phyloP scores from a whole-genome alignment of 371 early-diverging fungal genomes.

The Rhizopus delemar region DNA sequence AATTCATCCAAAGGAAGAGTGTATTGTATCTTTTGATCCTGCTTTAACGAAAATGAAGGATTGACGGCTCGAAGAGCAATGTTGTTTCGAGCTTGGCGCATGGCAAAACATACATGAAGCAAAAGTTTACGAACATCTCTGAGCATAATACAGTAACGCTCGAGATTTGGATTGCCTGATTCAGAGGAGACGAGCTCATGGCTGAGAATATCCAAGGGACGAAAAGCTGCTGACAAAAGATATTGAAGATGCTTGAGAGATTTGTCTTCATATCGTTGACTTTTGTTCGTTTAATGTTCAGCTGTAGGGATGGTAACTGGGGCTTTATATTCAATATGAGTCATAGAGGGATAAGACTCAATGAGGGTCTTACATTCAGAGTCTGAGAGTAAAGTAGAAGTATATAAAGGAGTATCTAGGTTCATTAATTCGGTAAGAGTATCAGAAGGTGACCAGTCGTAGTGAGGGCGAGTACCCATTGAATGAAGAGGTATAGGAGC shows the following conservation, averaged over 20 bases:
- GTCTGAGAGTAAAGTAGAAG: neutral
- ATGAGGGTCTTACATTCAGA: conserved; percentile 21
- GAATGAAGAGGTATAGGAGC: conserved; percentile 11
- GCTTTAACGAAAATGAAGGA: conserved; percentile 1
- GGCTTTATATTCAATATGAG: conserved; percentile 12
- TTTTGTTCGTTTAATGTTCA: conserved; percentile 11
- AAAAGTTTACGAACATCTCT: conserved; percentile 14
- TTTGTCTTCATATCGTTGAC: conserved; percentile 14
- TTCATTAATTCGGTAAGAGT: neutral
- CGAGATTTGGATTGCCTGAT: neutral
- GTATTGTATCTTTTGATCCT: neutral
- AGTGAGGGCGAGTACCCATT: conserved; percentile 10
- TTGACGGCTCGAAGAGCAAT: conserved; percentile 13
- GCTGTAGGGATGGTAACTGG: conserved; percentile 18
- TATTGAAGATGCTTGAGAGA: conserved; percentile 17
- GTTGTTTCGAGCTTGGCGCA: conserved; percentile 12
- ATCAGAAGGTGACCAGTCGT: conserved; percentile 19
- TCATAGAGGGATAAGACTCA: conserved; percentile 17
- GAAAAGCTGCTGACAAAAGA: conserved; percentile 4
- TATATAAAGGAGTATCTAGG: conserved; percentile 1
- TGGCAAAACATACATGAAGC: conserved; percentile 6
- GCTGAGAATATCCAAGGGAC: conserved; percentile 13
- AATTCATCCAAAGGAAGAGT: conserved; percentile 4
- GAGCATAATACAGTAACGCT: conserved; percentile 7
- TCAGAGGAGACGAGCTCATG: conserved; percentile 7